A percentile compares a stretch with the other conserved stretches of the same genome.
Evolutionary conservation across 2,329 filamentous ascomycete species (phyloP).

Genomic region (Pseudogymnoascus sp.): DNA sequence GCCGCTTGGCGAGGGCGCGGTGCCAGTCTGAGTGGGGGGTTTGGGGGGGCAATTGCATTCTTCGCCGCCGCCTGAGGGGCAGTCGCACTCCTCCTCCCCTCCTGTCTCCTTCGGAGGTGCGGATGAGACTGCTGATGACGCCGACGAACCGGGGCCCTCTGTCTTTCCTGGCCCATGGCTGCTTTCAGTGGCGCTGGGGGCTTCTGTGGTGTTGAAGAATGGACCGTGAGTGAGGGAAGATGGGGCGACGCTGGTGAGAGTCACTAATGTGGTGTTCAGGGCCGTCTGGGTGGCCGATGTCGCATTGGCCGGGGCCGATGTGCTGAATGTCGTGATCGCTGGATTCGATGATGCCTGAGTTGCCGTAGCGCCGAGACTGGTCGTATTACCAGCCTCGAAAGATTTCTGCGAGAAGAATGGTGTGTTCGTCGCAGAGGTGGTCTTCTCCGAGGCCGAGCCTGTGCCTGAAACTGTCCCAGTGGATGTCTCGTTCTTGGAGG

Average conservation of each 20-base stretch:
- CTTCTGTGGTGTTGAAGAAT: conserved; percentile 6
- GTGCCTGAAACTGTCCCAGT: not conserved
- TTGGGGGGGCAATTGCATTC: not conserved
- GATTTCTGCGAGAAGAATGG: conserved; percentile 6
- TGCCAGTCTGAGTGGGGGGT: too few species aligned
- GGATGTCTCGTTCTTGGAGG: not conserved
- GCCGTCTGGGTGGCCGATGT: not conserved
- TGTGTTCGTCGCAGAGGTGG: not conserved
- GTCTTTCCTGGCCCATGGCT: not conserved
- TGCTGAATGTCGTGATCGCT: conserved; percentile 6
- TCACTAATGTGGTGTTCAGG: not conserved
- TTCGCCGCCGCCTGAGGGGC: not conserved
- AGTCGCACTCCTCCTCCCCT: not conserved
- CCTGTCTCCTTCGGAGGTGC: not conserved
- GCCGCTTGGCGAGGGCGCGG: too few species aligned
- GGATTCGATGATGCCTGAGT: not conserved
- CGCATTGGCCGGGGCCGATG: not conserved
- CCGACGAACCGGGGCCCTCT: not conserved
- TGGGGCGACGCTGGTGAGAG: not conserved
- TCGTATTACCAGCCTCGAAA: conserved; percentile 1
- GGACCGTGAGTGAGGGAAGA: not conserved
- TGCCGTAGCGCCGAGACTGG: not conserved
- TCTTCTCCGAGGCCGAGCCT: not conserved
- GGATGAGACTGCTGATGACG: not conserved
- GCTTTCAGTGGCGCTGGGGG: not conserved